Base-by-base conservation (phyloP, 768 basidiomycete genomes). In the Tricholoma bakamatsutake region DNA sequence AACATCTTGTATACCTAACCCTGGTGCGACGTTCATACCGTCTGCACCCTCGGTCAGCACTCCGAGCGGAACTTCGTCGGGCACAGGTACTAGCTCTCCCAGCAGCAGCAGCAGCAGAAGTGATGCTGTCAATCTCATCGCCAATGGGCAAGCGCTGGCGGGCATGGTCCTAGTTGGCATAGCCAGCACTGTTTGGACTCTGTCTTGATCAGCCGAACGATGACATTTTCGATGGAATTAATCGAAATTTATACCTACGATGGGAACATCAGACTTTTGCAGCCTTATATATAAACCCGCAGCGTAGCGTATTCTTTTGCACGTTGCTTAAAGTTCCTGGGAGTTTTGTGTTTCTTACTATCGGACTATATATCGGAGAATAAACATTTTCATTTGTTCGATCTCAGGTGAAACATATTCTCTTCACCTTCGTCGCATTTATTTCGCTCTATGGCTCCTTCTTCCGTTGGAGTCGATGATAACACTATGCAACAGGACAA, bases 1-100 rank as follows among this genome's bases (percentile, higher is more conserved):
- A 21, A 79, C 73, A 53, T 85, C 87, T 12, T 93, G 90, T 65
- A 69, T 90, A 53, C 67, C 88, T 17, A 84, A 76, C 64, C 80
- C 86, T 13, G 68, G 73, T 12, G 79, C 85, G 12, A 84, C 83
- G 6, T 85, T 84, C 67, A 80, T 81, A 8, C 89, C 89, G 4
- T 77, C 76, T 27, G 70, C 80, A 1, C 70, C 71, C 18, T 48
- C 60, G 21, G 66, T 61, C n/a, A 52, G 63, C 37, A 54, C 59
- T 21, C 17, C 58, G 12, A 63, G 66, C 33, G 56, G 64, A 15
- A 45, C 40, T 13, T 52, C 50, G 40, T 61, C 30, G 55, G 65
- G 5, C 46, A 62, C 53, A 27, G 56, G 57, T 1, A 8, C 35
- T 21, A 48, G 62, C 18, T 55, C 67, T 27, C 53, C 67, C 10